These are phyloP conservation scores for Pestalotiopsis fici DNA, from an alignment of 2,329 filamentous ascomycete genomes.

Conservation along the genomic window DNA sequence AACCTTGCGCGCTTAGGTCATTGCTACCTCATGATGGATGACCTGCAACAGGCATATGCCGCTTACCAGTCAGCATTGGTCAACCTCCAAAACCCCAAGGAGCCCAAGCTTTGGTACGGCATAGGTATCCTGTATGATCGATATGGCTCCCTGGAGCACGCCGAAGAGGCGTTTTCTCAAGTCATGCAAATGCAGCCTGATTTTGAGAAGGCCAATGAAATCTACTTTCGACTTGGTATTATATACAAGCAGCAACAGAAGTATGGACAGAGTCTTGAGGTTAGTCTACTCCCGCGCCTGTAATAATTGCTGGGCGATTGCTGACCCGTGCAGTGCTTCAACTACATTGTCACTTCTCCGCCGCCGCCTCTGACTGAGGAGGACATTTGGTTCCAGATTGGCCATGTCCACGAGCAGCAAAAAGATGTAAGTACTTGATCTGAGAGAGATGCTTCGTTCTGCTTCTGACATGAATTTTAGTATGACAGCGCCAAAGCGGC, in stretches of 20 bases:
- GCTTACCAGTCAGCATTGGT: constrained; percentile 96
- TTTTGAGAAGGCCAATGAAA: constrained; percentile 98
- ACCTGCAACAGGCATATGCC: constrained; percentile 93
- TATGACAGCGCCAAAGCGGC: constrained; percentile 92
- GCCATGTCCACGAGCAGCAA: constrained; percentile 97
- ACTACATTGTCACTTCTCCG: constrained; percentile 93
- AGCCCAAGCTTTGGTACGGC: constrained; percentile 97
- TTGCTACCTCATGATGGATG: constrained; percentile 98
- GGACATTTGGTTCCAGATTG: constrained; percentile 99
- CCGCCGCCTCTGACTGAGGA: constrained; percentile 92
- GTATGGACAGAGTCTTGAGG: constrained; percentile 87
- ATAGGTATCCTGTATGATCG: constrained; percentile 97
- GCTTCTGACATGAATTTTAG: constrained; percentile 47
- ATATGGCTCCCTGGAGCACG: constrained; percentile 94
- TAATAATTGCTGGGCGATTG: constrained; percentile 11
- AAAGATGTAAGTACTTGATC: constrained; percentile 77
- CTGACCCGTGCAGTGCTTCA: constrained; percentile 75
- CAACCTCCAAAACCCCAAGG: constrained; percentile 91
- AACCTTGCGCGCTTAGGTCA: constrained; percentile 63
- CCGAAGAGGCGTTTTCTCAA: constrained; percentile 96
- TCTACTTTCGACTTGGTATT: constrained; percentile 98
- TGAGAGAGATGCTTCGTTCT: neutral
- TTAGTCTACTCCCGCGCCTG: constrained; percentile 42
- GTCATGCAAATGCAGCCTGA: constrained; percentile 98
- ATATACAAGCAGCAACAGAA: constrained; percentile 99